Conservation (phyloP, 768 basidiomycete species). For the Pulveroboletus sp. region DNA sequence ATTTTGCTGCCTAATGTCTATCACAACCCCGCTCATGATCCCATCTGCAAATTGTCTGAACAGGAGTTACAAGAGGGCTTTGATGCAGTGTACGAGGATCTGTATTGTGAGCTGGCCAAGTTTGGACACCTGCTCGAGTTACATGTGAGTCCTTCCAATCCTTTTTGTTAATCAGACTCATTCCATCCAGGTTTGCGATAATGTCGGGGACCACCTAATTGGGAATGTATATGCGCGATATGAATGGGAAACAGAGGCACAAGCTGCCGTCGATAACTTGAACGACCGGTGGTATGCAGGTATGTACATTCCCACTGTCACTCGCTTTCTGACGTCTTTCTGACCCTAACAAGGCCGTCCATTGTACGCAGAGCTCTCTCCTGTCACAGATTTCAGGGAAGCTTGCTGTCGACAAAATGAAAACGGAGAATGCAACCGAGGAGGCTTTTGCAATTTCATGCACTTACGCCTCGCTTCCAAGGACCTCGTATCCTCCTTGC, state of each 20-base stretch:
- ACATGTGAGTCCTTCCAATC: constrained; percentile 57
- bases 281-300: constrained; percentile 99
- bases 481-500: constrained; percentile 74
- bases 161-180: background rate
- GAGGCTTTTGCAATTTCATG: constrained; percentile 99
- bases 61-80: constrained; percentile 90
- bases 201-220: constrained; percentile 98
- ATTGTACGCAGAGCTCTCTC: constrained; percentile 94
- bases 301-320: constrained; percentile 24
- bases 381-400: constrained; percentile 98
- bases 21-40: constrained; percentile 95
- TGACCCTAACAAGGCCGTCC: constrained; percentile 69
- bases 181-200: constrained; percentile 80
- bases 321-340: constrained; percentile 3
- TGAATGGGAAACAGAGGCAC: constrained; percentile 98
- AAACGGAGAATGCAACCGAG: constrained; percentile 96
- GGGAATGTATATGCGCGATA: constrained; percentile 98
- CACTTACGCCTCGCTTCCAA: constrained; percentile 87
- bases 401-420: constrained; percentile 99
- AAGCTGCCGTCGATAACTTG: constrained; percentile 85
- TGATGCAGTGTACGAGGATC: constrained; percentile 91
- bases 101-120: constrained; percentile 92
- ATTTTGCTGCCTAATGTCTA: constrained; percentile 96
- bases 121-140: constrained; percentile 95
- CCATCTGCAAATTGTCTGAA: constrained; percentile 82